phyloP scores from a whole-genome alignment of 2,329 filamentous ascomycete genomes.

The Phialophora chinensis region DNA sequence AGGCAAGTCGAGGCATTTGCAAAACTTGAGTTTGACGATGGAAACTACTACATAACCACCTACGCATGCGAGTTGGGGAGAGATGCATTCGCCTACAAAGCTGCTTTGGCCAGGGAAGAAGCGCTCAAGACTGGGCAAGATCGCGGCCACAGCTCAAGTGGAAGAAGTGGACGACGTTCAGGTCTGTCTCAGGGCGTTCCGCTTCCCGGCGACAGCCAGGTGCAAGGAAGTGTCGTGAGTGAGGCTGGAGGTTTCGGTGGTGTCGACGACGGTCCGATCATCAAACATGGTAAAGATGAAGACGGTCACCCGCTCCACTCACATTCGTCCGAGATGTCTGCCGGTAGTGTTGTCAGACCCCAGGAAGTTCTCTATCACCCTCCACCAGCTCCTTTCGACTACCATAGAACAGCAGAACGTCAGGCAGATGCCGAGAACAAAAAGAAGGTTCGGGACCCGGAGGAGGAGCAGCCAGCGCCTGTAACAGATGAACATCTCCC shows the following conservation, averaged over 20 bases:
- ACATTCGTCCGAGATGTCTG: conserved; percentile 37
- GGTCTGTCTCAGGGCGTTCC: conserved; percentile 54
- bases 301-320: conserved; percentile 29
- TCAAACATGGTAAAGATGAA: conserved; percentile 27
- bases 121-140: conserved; percentile 47
- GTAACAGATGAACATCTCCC: conserved; percentile 41
- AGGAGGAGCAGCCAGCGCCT: conserved; percentile 39
- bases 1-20: conserved; percentile 63
- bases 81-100: conserved; percentile 60
- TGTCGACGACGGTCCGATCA: conserved; percentile 35
- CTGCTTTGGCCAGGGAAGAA: conserved; percentile 53
- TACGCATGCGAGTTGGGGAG: conserved; percentile 68
- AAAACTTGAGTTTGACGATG: conserved; percentile 68
- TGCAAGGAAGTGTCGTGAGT: conserved; percentile 60
- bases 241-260: conserved; percentile 59
- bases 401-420: conserved; percentile 35
- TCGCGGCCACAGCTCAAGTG: conserved; percentile 51
- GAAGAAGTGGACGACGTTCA: conserved; percentile 45
- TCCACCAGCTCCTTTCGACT: conserved; percentile 37
- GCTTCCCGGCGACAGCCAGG: conserved; percentile 50
- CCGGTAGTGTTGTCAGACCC: conserved; percentile 38
- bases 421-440: conserved; percentile 34
- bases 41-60: conserved; percentile 69
- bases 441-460: conserved; percentile 22
- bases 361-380: conserved; percentile 39